Evolutionary conservation across 768 basidiomycete genomes (phyloP).

Genomic region (Naematelia aurantialba): DNA sequence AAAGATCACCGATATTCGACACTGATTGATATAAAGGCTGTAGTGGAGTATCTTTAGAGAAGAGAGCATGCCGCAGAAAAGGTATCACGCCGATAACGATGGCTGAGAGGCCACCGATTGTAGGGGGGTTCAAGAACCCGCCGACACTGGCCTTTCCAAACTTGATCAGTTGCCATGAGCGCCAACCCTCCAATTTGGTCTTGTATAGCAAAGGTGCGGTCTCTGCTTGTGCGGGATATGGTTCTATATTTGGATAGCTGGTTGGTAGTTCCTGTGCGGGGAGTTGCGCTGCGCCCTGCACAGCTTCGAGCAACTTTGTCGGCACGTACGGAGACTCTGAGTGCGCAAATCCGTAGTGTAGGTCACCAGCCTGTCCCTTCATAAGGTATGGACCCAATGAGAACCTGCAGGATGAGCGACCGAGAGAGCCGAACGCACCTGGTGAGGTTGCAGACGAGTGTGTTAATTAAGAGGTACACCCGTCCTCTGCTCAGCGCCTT

Average conservation of each 20-base stretch:
- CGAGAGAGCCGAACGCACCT: constrained; percentile 8
- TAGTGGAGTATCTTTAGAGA: constrained; percentile 32
- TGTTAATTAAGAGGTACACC: constrained; percentile 48
- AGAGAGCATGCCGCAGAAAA: constrained; percentile 33
- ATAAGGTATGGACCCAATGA: constrained; percentile 35
- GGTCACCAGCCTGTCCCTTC: constrained; percentile 14
- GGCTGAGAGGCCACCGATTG: constrained; percentile 43
- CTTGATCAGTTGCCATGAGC: constrained; percentile 15
- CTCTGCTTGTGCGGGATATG: constrained; percentile 33
- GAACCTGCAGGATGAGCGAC: constrained; percentile 16
- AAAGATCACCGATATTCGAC: constrained; percentile 42
- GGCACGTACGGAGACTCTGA: constrained; percentile 27
- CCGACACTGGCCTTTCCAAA: constrained; percentile 6
- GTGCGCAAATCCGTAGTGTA: constrained; percentile 19
- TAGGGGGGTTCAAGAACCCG: constrained; percentile 46
- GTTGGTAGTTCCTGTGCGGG: constrained; percentile 12
- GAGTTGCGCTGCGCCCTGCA: background rate
- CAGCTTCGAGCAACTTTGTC: constrained; percentile 14
- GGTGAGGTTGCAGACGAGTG: constrained; percentile 46
- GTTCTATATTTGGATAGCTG: constrained; percentile 30
- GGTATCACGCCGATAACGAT: constrained; percentile 43
- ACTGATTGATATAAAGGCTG: constrained; percentile 28
- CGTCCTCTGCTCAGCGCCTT: constrained; percentile 33
- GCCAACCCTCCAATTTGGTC: constrained; percentile 19
- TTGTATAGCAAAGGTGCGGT: constrained; percentile 29